Base-by-base conservation (phyloP, 1,139 yeast genomes). In the Saccharomyces hybrid region DNA sequence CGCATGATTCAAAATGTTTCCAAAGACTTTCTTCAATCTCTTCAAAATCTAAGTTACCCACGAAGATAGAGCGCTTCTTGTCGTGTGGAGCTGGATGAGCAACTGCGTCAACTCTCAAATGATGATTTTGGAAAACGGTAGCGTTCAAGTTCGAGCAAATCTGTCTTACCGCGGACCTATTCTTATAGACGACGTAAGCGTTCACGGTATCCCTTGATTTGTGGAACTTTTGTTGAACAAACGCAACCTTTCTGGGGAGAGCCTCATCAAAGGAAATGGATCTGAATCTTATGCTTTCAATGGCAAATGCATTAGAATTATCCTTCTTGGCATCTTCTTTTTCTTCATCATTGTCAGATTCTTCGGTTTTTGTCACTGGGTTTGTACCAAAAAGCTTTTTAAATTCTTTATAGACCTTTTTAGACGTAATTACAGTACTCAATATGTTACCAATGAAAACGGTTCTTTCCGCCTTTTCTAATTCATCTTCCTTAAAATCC, bases 1-100 rank as follows among this genome's bases (percentile, higher is more conserved):
- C 90, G 61, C 85, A 78, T 23, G 75, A 73, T 2, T 77, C 79
- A 72, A 95, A 95, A 70, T 86, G 89, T 56, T 76, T 78, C 96
- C 97, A 95, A 52, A 93, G 76, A 38, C 82, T 78, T 69, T 93
- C 99, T 71, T 93, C 99, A 57, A 81, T 80, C 69, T 88, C 96
- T 70, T 90, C 97, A 68, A 93, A 95, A 69, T 90, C 96, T 61
- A 93, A 77, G 70, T 93, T 93, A 34, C 99, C 99, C 34, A 95
- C 93, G 69, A 95, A 95, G 41, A 95, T 81, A 44, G 95, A 85
- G 61, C 90, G 79, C 68, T 84, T 86, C 69, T 86, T 84, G 65
- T 89, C 96, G 65, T 88, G 91, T 59, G 86, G 82, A 5, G 90
- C 78, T 23, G 99, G 99, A 68, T 91, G 97, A 0, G 95, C 81